These are phyloP conservation scores for Pharus latifolius DNA, from an alignment of 176 grass and related monocot species.

Conservation along the genomic window DNA sequence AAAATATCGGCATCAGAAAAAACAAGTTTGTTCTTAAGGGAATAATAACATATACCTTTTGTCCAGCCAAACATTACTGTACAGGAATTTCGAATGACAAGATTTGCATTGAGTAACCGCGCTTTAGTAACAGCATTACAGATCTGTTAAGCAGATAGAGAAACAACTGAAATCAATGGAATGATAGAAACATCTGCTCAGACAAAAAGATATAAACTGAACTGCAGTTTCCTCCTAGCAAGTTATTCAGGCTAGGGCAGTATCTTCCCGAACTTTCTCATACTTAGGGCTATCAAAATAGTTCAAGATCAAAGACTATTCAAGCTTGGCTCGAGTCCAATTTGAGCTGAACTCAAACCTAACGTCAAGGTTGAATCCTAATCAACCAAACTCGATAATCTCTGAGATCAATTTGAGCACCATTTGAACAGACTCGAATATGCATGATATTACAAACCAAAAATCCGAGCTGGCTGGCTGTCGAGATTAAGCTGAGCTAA, in stretches of 20 bases:
- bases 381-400: no score
- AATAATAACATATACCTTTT: slow-evolving; percentile 51
- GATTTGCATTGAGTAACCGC: slow-evolving; percentile 76
- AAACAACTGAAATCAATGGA: slow-evolving; percentile 5
- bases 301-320: no score
- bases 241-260: background rate
- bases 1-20: background rate
- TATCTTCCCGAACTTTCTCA: no score
- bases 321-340: no score
- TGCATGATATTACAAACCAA: no score
- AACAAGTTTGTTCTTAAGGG: background rate
- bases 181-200: background rate
- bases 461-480: no score
- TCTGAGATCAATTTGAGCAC: no score
- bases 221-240: background rate
- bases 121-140: slow-evolving; percentile 89
- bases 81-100: slow-evolving; percentile 83
- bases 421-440: no score
- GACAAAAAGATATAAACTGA: background rate
- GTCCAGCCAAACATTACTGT: slow-evolving; percentile 94
- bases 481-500: no score
- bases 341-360: no score
- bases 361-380: no score
- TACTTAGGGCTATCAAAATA: no score
- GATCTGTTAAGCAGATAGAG: slow-evolving; percentile 49